Evolutionary conservation across 139 green algal species (phyloP).

Genomic region (Closterium sp.): DNA sequence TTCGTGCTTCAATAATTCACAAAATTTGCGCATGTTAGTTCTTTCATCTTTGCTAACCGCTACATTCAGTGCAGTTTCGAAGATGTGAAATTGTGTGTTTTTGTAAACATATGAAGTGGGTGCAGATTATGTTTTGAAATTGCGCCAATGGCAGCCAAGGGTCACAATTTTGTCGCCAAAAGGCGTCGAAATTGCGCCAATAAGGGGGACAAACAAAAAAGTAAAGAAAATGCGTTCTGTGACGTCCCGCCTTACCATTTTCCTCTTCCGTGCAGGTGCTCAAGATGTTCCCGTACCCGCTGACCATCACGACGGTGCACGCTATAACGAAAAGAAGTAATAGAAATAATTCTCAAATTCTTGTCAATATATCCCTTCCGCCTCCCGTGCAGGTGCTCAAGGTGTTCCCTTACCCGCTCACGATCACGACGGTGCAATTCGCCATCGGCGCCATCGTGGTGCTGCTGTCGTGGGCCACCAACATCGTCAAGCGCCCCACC

Average conservation of each 20-base stretch:
- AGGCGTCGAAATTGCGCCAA: no score
- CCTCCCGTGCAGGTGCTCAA: constrained; percentile 65
- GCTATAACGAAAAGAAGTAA: no score
- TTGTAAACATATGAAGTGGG: background rate
- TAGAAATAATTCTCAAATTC: no score
- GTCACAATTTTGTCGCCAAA: no score
- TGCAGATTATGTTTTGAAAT: background rate
- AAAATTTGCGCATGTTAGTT: no score
- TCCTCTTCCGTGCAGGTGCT: constrained; percentile 59
- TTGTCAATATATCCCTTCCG: background rate
- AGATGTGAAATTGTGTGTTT: no score
- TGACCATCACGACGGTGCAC: constrained; percentile 63
- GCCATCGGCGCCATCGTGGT: background rate
- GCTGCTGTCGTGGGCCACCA: background rate
- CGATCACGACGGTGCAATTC: constrained; percentile 39
- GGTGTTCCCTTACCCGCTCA: constrained; percentile 82
- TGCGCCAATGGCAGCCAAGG: background rate
- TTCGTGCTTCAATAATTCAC: no score
- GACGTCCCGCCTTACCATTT: no score
- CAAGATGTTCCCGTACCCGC: constrained; percentile 81
- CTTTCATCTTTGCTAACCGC: no score
- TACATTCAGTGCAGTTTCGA: no score
- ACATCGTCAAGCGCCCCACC: background rate
- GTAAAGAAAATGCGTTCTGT: no score
- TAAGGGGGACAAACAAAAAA: no score